Evolutionary conservation across 2,329 filamentous ascomycete species (phyloP).

Genomic region (Drechslerella coelobrocha): DNA sequence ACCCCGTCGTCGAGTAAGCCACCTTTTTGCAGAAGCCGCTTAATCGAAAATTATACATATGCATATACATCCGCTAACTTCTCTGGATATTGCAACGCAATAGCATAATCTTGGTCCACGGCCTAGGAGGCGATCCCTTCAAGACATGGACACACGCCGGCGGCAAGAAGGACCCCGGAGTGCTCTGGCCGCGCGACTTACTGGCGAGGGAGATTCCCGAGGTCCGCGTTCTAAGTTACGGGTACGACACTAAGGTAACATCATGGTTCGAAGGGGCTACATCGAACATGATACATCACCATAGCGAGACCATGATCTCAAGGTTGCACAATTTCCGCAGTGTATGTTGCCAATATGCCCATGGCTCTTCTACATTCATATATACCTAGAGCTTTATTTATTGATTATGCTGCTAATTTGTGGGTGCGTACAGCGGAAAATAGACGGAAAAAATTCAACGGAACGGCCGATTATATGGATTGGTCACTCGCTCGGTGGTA

Average conservation of each 20-base stretch:
- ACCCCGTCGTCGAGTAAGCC: conserved; percentile 52
- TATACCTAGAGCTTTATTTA: neutral
- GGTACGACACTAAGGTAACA: conserved; percentile 54
- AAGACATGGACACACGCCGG: conserved; percentile 54
- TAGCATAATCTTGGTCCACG: conserved; percentile 55
- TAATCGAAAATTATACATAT: neutral
- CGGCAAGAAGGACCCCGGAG: conserved; percentile 47
- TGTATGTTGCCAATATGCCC: too few relatives aligned
- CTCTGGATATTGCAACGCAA: neutral
- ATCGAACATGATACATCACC: conserved; percentile 55
- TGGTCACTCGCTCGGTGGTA: conserved; percentile 54
- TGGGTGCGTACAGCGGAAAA: conserved; percentile 43
- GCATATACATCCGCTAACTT: neutral
- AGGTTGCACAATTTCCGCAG: conserved; percentile 54
- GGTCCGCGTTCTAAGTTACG: conserved; percentile 55
- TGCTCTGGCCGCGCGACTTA: conserved; percentile 55
- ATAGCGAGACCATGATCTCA: conserved; percentile 54
- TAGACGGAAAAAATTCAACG: conserved; percentile 51
- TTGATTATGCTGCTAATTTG: conserved; percentile 6
- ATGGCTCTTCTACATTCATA: neutral
- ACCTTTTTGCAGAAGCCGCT: neutral
- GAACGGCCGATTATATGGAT: conserved; percentile 55
- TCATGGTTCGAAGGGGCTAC: conserved; percentile 52
- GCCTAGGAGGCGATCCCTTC: conserved; percentile 54
- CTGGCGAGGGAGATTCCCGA: conserved; percentile 55